Conservation (phyloP, 2,329 filamentous ascomycete genomes). For the Calonectria ilicicola region DNA sequence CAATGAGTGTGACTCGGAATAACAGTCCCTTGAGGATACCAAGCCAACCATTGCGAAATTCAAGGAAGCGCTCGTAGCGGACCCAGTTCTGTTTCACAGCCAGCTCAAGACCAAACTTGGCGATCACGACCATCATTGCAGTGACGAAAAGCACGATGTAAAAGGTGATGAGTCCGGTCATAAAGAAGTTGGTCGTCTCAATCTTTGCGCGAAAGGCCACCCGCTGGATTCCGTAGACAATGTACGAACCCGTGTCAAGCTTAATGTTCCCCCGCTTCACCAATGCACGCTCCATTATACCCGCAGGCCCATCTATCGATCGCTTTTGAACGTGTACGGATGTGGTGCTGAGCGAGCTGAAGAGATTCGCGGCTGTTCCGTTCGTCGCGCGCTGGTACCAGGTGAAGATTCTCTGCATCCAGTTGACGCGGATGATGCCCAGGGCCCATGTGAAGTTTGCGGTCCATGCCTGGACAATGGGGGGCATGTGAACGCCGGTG, state of each 20-base stretch:
- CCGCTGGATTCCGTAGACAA: slow-evolving; percentile 86
- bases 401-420: slow-evolving; percentile 88
- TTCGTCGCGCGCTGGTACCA: slow-evolving; percentile 97
- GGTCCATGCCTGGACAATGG: slow-evolving; percentile 91
- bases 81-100: slow-evolving; percentile 81
- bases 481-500: slow-evolving; percentile 82
- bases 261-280: slow-evolving; percentile 67
- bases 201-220: slow-evolving; percentile 90
- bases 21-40: slow-evolving; percentile 93
- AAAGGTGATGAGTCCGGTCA: slow-evolving; percentile 92
- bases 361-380: slow-evolving; percentile 82
- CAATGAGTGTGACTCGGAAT: slow-evolving; percentile 89
- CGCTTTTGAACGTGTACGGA: slow-evolving; percentile 86
- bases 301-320: slow-evolving; percentile 57
- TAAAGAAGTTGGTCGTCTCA: slow-evolving; percentile 90
- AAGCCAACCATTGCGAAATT: slow-evolving; percentile 94
- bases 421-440: slow-evolving; percentile 88
- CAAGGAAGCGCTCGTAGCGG: slow-evolving; percentile 85
- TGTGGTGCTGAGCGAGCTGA: slow-evolving; percentile 78
- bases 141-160: slow-evolving; percentile 83
- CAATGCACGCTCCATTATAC: slow-evolving; percentile 35
- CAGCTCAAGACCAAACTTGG: slow-evolving; percentile 84
- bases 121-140: slow-evolving; percentile 77
- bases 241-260: slow-evolving; percentile 65
- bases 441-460: slow-evolving; percentile 99